Percentiles rank a stretch among this genome's conserved stretches.
Evolutionary conservation across 2,329 filamentous ascomycete genomes (phyloP).

Genomic region (Diaporthe humulicola): DNA sequence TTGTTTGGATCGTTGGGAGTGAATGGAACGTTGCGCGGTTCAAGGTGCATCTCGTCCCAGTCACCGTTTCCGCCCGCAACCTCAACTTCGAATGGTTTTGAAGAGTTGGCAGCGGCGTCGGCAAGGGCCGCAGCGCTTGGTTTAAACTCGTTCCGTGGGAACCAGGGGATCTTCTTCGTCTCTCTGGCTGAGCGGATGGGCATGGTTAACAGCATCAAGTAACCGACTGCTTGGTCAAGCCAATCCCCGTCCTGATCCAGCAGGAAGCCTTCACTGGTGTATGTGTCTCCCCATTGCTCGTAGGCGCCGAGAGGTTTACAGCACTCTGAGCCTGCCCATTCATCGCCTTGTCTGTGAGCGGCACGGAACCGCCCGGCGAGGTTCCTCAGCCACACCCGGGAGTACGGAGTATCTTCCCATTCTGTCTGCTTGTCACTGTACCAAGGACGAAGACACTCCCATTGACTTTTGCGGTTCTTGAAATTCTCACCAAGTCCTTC

Average conservation of each 20-base stretch:
- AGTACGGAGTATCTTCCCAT: neutral
- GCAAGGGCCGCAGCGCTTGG: neutral
- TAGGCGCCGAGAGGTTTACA: neutral
- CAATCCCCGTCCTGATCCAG: neutral
- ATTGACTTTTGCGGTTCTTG: neutral
- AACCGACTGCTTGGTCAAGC: neutral
- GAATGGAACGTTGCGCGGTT: neutral
- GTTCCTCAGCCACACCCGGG: neutral
- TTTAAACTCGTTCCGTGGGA: neutral
- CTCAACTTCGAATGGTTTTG: neutral
- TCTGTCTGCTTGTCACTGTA: neutral
- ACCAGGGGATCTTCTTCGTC: neutral
- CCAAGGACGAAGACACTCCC: neutral
- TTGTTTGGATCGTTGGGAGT: no score
- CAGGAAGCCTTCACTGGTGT: neutral
- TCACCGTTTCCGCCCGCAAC: neutral
- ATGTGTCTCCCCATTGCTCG: neutral
- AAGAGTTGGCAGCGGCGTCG: neutral
- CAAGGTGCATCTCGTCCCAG: neutral
- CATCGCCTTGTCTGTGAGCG: constrained; percentile 2
- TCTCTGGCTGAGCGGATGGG: neutral
- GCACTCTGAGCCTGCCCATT: neutral
- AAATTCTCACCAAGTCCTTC: neutral
- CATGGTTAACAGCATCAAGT: constrained; percentile 5
- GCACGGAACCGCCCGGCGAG: neutral